Base-by-base conservation (phyloP, 148 eudicot species). In the Simmondsia chinensis region DNA sequence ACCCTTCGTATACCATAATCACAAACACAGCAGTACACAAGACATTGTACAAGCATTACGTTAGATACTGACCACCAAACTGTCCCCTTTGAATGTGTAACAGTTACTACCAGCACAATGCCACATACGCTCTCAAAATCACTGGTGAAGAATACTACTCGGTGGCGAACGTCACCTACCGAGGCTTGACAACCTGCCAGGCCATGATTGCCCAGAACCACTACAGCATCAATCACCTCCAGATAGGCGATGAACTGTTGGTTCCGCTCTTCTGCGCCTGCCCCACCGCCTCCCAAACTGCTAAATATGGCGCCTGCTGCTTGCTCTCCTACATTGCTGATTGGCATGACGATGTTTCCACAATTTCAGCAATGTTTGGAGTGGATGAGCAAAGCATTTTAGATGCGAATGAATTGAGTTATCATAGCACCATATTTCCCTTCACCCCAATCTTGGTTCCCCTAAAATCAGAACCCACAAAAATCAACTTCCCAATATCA, bases 221-320 rank as follows among this genome's bases (percentile, higher is more conserved):
- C 7, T 6, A 42, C 10, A 22, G 0, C 7, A 29, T 37, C 1
- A 8, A 18, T 0, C 20, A 56, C 1, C 43, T 82, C 19, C 0
- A 0, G 0, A 33, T 12, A 14, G 63, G 69, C 0, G 24, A 54
- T 37, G 25, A 48, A 0, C 2, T 87, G 3, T 2, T 14, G 31
- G 80, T 79, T 3, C 96, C 96, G 0, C 24, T 79, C 24, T 61
- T 72, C 60, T 82, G 96, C 37, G 96, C 94, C 7, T 87, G 96
- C 22, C 85, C 94, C 3, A 57, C 86, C 4, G 3, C 32, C 5
- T 51, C 63, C 15, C 96, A 83, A 57, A 50, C 55, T 4, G 51
- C 9, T 2, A 54, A n/a, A 1, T 43, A 24, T 1, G 77, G 81
- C 2, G 42, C 61, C 46, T 64, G 46, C 53, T 72, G 43, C 61